Percentiles rank a stretch among this genome's conserved stretches.
phyloP scores from a whole-genome alignment of 2,329 filamentous ascomycete species.

The Talaromyces amestolkiae region DNA sequence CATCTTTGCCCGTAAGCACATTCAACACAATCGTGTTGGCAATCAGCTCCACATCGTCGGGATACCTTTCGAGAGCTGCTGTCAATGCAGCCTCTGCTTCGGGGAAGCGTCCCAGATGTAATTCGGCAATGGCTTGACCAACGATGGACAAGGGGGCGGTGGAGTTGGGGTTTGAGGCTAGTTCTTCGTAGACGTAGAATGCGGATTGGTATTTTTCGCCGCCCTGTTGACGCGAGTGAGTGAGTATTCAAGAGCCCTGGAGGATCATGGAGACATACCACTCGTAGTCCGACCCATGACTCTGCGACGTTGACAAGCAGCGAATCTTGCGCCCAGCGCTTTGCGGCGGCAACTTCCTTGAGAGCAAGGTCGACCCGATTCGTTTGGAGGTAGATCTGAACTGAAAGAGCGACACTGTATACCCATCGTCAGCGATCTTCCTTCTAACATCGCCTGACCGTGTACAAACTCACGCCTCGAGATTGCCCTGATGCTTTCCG shows the following conservation, averaged over 20 bases:
- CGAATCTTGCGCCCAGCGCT: constrained; percentile 93
- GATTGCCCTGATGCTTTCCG: constrained; percentile 77
- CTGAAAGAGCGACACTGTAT: constrained; percentile 72
- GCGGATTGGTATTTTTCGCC: constrained; percentile 94
- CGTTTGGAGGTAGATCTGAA: constrained; percentile 88
- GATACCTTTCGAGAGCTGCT: constrained; percentile 72
- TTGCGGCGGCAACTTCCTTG: constrained; percentile 82
- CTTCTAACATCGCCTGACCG: not conserved
- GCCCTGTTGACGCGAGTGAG: constrained; percentile 55
- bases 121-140: constrained; percentile 83
- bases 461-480: constrained; percentile 63
- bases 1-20: constrained; percentile 71
- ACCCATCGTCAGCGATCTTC: not conserved
- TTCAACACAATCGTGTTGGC: constrained; percentile 81
- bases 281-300: constrained; percentile 86
- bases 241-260: not conserved
- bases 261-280: constrained; percentile 56
- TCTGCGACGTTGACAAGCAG: constrained; percentile 91
- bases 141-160: constrained; percentile 74
- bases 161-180: constrained; percentile 81
- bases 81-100: constrained; percentile 86
- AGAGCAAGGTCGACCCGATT: constrained; percentile 87
- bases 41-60: constrained; percentile 69
- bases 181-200: constrained; percentile 96
- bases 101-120: constrained; percentile 83